Base-by-base conservation (phyloP, 805 yeast genomes). In the Scheffersomyces stipitis region DNA sequence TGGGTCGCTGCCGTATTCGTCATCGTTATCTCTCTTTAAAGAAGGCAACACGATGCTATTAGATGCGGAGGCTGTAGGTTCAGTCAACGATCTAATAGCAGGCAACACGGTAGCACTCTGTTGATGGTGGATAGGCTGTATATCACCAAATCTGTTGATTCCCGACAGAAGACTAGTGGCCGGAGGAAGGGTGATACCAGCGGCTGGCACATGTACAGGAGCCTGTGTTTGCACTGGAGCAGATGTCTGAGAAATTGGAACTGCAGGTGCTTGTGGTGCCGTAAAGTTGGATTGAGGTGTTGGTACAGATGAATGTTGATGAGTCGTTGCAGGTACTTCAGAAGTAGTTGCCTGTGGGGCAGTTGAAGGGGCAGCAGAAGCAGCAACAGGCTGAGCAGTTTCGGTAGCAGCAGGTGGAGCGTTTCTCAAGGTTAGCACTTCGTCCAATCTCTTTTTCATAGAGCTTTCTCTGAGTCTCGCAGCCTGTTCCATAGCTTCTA, bases 401-500 rank as follows among this genome's bases (percentile, higher is more conserved):
- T 13, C 31, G 16, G 28, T 18, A 10, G 34, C 13, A 4, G 34
- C 6, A 12, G 34, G 28, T 18, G 37, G 31, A 31, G 18, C 30
- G 32, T 28, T 41, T 41, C 22, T 58, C 66, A 63, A 46, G 33
- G 42, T 49, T 34, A 64, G 48, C 26, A 66, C 51, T 39, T 74
- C 80, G 40, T 75, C 80, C 33, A 76, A 60, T 31, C 80, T 51
- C 44, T 69, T 71, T 43, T 71, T 65, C 64, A 75, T 62, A 12
- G 76, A 59, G 26, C 51, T 54, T 46, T 75, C 80, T 37, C 80
- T 60, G 37, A 73, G 66, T 42, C 78, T 69, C 0, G 78, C 73
- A 4, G 80, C 81, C 40, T 63, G 70, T 51, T 77, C 82, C 75
- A 72, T 66, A 15, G 79, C 80, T 62, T 91, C 96, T 45, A 91